Evolutionary conservation across 2,329 filamentous ascomycete species (phyloP), one percentile per base, ranked within the genome.

Genomic region (Xylaria sp.): DNA sequence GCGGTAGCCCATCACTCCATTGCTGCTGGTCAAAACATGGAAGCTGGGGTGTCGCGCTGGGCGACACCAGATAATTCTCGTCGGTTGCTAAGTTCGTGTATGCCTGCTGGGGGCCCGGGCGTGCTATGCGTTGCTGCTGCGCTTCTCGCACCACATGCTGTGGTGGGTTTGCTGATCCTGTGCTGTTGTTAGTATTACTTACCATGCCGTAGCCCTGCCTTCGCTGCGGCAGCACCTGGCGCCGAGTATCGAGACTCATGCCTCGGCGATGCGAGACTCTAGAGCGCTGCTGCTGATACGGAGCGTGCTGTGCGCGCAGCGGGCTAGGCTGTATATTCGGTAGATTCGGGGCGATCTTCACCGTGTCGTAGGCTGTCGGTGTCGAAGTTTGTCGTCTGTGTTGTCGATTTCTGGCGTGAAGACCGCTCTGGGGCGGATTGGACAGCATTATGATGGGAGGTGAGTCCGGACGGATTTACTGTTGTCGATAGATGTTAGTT

Each of bases 381-480:
- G 92, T 95, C 78, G 94, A 97, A 78, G 93, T 91, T 85, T 97
- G 94, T 84, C 94, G 92, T 81, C 93, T 89, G 84, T 97, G 94
- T 83, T 89, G 87, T 84, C 89, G 89, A 81, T 90, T 89, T 82
- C 90, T 90, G 82, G 88, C 87, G 81, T 93, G 90, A 85, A 93
- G 89, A 86, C 86, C 90, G 83, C 87, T 89, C 52, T 68, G 65
- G 79, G 88, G 86, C 81, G 89, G 86, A 85, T 91, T 90, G 84
- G 92, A 92, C 90, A 94, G 90, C 92, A 94, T 94, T 83, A 86
- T 88, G 84, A 87, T 72, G 89, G 87, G 88, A 89, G 85, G 87
- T 73, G 83, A 92, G 89, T 91, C 89, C 90, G 90, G 90, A 89
- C 81, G 73, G 77, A 71, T 76, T 68, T 69, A 77, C 82, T 82